Evolutionary conservation across 768 basidiomycete genomes (phyloP), one percentile per base, ranked within the genome.

Genomic region (Tremella yokohamensis): DNA sequence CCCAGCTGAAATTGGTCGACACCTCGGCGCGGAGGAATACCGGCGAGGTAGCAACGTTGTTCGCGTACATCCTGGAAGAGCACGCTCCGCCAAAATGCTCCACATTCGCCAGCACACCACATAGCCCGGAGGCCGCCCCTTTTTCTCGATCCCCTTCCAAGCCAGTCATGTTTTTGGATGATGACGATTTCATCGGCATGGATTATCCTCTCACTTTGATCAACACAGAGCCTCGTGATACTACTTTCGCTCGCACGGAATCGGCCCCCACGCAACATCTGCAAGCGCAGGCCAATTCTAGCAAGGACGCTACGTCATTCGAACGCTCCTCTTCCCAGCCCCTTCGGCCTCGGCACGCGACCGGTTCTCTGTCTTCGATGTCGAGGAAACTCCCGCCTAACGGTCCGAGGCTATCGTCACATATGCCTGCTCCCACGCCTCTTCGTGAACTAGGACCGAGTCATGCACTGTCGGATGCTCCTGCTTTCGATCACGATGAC

Each of bases 71-170:
- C n/a, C 48, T 61, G 16, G 72, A 73, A 57, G 72, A 69, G 25
- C 63, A 53, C 13, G 72, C 72, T 20, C 72, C 72, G 12, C 72
- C 72, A 0, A 58, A 29, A 8, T 73, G 72, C 49, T 68, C 65
- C 49, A 57, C 54, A 34, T 70, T 73, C 38, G 52, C 58, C 37
- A 56, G 54, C 19, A 52, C 24, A 3, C 40, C 12, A 22, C 25
- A 48, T 11, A 45, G 9, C 12, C 26, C 51, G 22, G 22, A 9
- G 22, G 29, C 37, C 8, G 20, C 16, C 4, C 7, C 8, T n/a
- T 7, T 22, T 8, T 22, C n/a, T 50, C 49, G 4, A 50, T 34
- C 29, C 29, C 29, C 29, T 34, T 34, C 29, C 6, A 34, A 34
- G 11, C 29, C 29, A 34, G 11, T 11, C 11, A 34, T 34, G 6